Percentiles rank a stretch among this genome's conserved stretches.
Evolutionary conservation across 1,139 yeast genomes (phyloP).

Genomic region (Kodamaea plutei): DNA sequence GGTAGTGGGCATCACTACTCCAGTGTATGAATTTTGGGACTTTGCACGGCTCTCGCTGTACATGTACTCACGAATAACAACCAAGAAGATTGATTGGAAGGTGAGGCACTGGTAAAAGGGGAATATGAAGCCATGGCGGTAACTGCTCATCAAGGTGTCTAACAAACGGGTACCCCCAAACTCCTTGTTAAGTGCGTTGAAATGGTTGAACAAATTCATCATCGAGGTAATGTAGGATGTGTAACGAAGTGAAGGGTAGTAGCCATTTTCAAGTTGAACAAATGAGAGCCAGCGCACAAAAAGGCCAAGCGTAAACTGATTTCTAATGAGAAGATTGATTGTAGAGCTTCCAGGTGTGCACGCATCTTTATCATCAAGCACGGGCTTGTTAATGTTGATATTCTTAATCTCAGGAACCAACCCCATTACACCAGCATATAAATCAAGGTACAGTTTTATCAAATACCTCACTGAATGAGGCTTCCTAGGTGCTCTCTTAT

Average conservation of each 20-base stretch:
- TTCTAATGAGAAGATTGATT: conserved; percentile 17
- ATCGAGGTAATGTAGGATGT: conserved; percentile 26
- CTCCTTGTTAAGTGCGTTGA: conserved; percentile 11
- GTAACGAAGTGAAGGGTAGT: conserved; percentile 33
- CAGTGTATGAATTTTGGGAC: background rate
- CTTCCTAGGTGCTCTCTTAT: conserved; percentile 14
- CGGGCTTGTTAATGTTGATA: conserved; percentile 10
- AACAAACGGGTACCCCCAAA: conserved; percentile 14
- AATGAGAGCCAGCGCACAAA: conserved; percentile 32
- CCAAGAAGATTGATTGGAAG: conserved; percentile 23
- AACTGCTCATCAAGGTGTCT: conserved; percentile 9
- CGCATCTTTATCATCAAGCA: conserved; percentile 6
- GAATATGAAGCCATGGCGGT: conserved; percentile 14
- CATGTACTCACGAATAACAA: conserved; percentile 12
- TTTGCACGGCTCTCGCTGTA: background rate
- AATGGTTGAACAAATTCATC: conserved; percentile 25
- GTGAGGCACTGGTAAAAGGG: conserved; percentile 21
- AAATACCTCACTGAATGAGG: conserved; percentile 1
- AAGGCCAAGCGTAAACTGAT: conserved; percentile 19
- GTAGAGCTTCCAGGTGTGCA: conserved; percentile 3
- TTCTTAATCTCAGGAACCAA: conserved; percentile 8
- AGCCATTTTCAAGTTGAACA: conserved; percentile 25
- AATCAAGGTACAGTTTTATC: conserved; percentile 15
- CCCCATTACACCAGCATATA: conserved; percentile 18
- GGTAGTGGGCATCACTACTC: too few relatives aligned